phyloP scores from a whole-genome alignment of 2,329 filamentous ascomycete species.

The Fusarium gaditjirri region DNA sequence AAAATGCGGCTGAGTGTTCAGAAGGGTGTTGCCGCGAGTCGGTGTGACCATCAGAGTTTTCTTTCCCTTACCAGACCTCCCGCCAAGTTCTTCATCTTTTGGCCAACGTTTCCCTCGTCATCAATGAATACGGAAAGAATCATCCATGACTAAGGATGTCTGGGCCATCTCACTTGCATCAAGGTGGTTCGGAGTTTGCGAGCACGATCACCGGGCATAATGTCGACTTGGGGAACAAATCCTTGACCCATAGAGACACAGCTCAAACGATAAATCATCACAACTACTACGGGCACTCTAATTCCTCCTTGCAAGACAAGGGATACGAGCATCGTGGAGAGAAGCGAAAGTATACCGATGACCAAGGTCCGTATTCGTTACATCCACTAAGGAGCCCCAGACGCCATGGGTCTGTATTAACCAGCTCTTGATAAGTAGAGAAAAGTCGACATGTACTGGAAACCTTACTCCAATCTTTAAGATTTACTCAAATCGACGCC shows the following conservation, averaged over 20 bases:
- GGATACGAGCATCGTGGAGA: fast-evolving
- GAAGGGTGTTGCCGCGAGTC: fast-evolving
- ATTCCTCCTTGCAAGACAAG: fast-evolving
- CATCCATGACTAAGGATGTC: fast-evolving
- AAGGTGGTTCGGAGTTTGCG: not conserved
- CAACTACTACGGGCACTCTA: not conserved
- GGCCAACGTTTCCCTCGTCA: fast-evolving
- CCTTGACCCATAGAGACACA: not conserved
- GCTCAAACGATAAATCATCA: not conserved
- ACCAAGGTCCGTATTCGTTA: not conserved
- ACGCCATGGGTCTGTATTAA: not conserved
- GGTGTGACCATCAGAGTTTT: not conserved
- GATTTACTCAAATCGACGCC: slow-evolving; percentile 26
- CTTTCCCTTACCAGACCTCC: fast-evolving
- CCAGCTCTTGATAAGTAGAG: fast-evolving
- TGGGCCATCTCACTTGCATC: not conserved
- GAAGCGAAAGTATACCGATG: not conserved
- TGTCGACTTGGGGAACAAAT: not conserved
- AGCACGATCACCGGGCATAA: not conserved
- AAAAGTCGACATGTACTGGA: no score
- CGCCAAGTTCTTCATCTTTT: not conserved
- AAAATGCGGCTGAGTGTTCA: not conserved
- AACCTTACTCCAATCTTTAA: slow-evolving; percentile 1
- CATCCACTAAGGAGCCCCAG: fast-evolving
- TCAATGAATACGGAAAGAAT: fast-evolving